These are phyloP conservation scores for Annulohypoxylon nitens DNA, from an alignment of 495 filamentous ascomycete species.

Conservation along the genomic window DNA sequence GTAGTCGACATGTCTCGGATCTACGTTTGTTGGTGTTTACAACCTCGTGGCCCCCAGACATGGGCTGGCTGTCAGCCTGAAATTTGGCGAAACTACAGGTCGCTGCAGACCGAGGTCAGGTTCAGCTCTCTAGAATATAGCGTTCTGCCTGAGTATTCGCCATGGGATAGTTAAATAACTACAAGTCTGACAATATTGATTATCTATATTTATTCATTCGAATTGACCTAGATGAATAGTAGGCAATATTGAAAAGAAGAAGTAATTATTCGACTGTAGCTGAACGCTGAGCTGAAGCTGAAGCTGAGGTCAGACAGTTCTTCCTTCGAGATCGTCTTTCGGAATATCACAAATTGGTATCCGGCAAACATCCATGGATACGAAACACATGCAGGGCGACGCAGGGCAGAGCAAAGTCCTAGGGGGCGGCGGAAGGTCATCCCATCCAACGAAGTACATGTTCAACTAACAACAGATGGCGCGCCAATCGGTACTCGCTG, in stretches of 20 bases:
- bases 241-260: neutral
- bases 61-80: conserved; percentile 26
- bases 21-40: conserved; percentile 15
- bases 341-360: conserved; percentile 24
- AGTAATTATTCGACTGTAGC: conserved; percentile 6
- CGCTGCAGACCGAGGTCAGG: conserved; percentile 18
- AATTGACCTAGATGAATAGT: neutral
- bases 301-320: conserved; percentile 45
- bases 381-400: conserved; percentile 26
- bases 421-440: conserved; percentile 34
- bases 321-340: conserved; percentile 18
- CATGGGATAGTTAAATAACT: neutral
- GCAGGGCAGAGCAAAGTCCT: conserved; percentile 21
- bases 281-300: conserved; percentile 33
- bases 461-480: conserved; percentile 21
- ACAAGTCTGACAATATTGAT: conserved; percentile 3
- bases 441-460: conserved; percentile 32
- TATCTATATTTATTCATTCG: conserved; percentile 3
- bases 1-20: conserved; percentile 39
- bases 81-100: conserved; percentile 21
- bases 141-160: neutral
- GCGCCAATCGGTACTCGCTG: conserved; percentile 27
- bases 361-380: conserved; percentile 9
- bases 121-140: neutral
- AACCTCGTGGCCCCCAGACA: conserved; percentile 34